Base-by-base conservation (phyloP, 768 basidiomycete genomes). In the Dioszegia hungarica region DNA sequence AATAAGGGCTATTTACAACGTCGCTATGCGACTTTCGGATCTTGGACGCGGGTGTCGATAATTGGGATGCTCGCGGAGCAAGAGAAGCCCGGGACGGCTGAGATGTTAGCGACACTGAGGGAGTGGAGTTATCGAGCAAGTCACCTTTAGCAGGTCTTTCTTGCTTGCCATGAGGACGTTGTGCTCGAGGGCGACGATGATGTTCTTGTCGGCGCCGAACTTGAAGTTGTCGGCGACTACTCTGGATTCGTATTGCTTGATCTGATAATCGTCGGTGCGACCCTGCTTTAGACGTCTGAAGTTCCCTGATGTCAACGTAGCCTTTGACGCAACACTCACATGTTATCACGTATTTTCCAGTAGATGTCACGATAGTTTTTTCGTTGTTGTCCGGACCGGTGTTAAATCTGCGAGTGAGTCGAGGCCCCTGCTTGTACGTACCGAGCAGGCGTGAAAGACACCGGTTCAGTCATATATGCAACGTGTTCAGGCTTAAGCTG, bases 181-280 rank as follows among this genome's bases (percentile, higher is more conserved):
- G 77, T 97, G 90, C 74, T 89, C 85, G 60, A 98, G 78, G 5
- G 95, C 94, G 54, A 98, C 94, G 68, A 99, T 90, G 72, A 99
- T 97, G 73, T 97, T 87, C 70, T 90, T 89, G 77, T 98, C 93
- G 67, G 94, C 90, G 14, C 92, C 94, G 71, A 93, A 98, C 78
- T 87, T 89, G 84, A 99, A 99, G 78, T 87, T 90, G 76, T 99
- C 95, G 62, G 95, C 93, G 0, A 98, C 92, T 56, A 98, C 92
- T 43, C 83, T 81, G 67, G 94, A 91, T 68, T 91, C 88, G 73
- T 95, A 97, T 74, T 82, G 81, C 70, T 93, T 92, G 80, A 98
- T 93, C 68, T 94, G 90, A 70, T 97, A 98, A 75, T 87, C 88
- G 77, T 91, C 89, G 39, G 87, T 80, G 47, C 84, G 82, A 52